Base-by-base conservation (phyloP, 495 filamentous ascomycete species). In the Xylaria castorea region DNA sequence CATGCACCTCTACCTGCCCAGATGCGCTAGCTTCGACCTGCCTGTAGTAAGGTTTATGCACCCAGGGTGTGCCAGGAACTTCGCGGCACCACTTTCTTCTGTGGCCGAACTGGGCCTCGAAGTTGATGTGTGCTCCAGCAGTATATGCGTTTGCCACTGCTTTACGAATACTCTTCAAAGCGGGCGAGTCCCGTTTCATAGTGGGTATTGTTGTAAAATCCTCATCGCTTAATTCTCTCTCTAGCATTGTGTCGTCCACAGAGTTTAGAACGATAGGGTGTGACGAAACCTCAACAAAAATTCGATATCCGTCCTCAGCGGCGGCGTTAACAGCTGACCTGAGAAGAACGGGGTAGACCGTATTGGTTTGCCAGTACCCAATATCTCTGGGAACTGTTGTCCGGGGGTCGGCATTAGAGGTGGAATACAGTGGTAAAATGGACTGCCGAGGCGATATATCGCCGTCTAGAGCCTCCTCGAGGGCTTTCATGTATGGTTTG, bases 391-490 rank as follows among this genome's bases (percentile, higher is more conserved):
- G 38, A 1, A 18, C 22, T 27, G 61, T 63, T 22, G 38, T 63
- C 75, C 11, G 83, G 62, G 57, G 83, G 71, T 22, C 30, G n/a
- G 61, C 61, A 32, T 62, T n/a, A 4, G 83, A 76, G 11, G 83
- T 82, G 4, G 82, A 83, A 70, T 85, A 85, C 30, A 85, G 76
- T 30, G 73, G 66, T n/a, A 77, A 68, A 9, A 61, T 55, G 6
- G 38, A 16, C 2, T 25, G 8, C 1, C 6, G 38, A 27, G 61
- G 60, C 5, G 36, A 44, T 18, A 63, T 44, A 1, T 22, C 58
- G 22, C 55, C 36, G 14, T 44, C 38, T 22, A 85, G 78, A 16
- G 57, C 64, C 22, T 71, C 60, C 14, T 55, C 6, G 1, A 84
- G 66, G 40, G 79, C 73, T 20, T 77, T 62, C 1, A 62, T 74